A percentile compares a stretch with the other conserved stretches of the same genome.
Conservation (phyloP, 495 filamentous ascomycete genomes). For the Aspergillus mulundensis region DNA sequence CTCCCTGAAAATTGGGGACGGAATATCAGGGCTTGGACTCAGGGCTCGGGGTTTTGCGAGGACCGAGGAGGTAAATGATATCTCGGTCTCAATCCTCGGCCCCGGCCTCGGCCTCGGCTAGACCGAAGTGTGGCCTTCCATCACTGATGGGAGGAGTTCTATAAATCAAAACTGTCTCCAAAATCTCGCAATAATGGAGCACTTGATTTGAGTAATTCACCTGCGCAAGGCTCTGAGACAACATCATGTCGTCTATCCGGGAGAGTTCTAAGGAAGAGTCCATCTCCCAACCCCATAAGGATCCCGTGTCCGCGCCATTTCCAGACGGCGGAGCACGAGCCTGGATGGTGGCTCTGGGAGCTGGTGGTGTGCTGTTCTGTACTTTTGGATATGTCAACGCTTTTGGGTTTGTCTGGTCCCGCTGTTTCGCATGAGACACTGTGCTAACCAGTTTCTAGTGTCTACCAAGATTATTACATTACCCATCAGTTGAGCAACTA, state of each 20-base stretch:
- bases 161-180: too few relatives aligned
- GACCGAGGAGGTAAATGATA: too few relatives aligned
- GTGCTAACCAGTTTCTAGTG: not conserved
- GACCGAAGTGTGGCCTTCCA: too few relatives aligned
- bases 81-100: too few relatives aligned
- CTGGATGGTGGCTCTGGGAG: conserved; percentile 30
- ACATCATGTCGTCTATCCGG: not conserved
- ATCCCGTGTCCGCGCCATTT: not conserved
- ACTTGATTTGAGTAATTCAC: too few relatives aligned
- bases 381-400: conserved; percentile 46
- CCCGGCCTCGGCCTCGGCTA: too few relatives aligned
- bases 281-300: not conserved
- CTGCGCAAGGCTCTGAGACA: too few relatives aligned
- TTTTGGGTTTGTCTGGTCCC: not conserved
- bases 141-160: too few relatives aligned
- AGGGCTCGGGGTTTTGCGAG: too few relatives aligned
- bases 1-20: too few relatives aligned
- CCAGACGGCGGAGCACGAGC: conserved; percentile 14
- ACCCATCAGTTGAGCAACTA: conserved; percentile 16
- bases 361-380: conserved; percentile 24
- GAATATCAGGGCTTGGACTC: too few relatives aligned
- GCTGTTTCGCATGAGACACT: not conserved
- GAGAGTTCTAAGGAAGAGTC: not conserved
- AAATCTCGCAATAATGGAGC: too few relatives aligned
- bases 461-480: conserved; percentile 29